phyloP scores from a whole-genome alignment of 1,284 basidiomycete species.

The Pisolithus thermaeus region DNA sequence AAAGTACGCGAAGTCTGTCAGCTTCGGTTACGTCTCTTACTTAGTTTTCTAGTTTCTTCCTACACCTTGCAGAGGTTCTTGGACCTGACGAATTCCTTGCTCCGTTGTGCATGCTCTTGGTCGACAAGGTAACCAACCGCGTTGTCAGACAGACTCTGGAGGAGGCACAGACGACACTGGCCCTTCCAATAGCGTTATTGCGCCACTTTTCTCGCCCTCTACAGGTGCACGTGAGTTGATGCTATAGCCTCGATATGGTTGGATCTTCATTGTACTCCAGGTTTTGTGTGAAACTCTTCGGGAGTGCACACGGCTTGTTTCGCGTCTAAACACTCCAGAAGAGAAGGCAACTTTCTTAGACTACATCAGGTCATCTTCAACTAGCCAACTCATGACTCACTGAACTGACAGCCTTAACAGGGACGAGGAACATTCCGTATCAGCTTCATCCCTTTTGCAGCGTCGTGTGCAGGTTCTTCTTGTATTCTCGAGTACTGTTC shows the following conservation, averaged over 20 bases:
- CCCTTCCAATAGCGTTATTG: constrained; percentile 62
- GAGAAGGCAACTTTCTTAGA: constrained; percentile 51
- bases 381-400: background rate
- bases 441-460: constrained; percentile 39
- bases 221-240: constrained; percentile 50
- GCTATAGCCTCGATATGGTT: constrained; percentile 2
- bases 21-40: constrained; percentile 10
- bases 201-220: constrained; percentile 50
- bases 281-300: constrained; percentile 60
- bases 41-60: constrained; percentile 66
- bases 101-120: constrained; percentile 80
- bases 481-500: constrained; percentile 43
- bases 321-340: constrained; percentile 36
- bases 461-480: constrained; percentile 65
- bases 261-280: constrained; percentile 31
- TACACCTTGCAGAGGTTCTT: constrained; percentile 84
- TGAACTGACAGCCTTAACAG: constrained; percentile 27
- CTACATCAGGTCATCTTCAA: constrained; percentile 40
- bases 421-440: constrained; percentile 47
- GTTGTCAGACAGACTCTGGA: constrained; percentile 60
- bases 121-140: constrained; percentile 74
- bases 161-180: constrained; percentile 56
- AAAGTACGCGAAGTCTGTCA: constrained; percentile 43
- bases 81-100: constrained; percentile 80
- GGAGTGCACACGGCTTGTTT: constrained; percentile 61